Base-by-base conservation (phyloP, 2,329 filamentous ascomycete genomes). In the Dothistroma septosporum region DNA sequence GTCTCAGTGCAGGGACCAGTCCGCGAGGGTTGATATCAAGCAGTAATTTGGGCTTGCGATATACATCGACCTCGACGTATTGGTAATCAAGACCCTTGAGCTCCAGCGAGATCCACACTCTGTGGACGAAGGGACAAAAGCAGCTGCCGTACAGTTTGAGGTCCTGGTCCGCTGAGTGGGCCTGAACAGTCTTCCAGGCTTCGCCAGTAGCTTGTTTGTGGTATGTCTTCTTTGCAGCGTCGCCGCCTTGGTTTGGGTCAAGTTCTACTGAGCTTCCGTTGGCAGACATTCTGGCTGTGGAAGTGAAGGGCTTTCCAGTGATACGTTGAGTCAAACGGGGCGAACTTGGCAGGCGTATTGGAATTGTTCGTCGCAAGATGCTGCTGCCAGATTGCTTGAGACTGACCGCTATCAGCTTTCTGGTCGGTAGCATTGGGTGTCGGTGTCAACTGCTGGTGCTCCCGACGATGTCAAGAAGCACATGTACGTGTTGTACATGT, bases 51-150 rank as follows among this genome's bases (percentile, higher is more conserved):
- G 87, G 89, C 64, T 89, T 89, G 67, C 87, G 85, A 72, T 90
- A 92, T 8, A 90, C 89, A 70, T 95, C 89, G 50, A 91, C 86
- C 75, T 96, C 91, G 68, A 91, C 87, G 75, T 95, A 96, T 72
- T 95, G 90, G 72, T 96, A 96, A 41, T 84, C 78, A 9, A 94
- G 81, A 19, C 85, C 83, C 73, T 94, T 94, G 68, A 87, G 80
- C 74, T 96, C 91, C 37, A 96, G 81, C 0, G 91, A 89, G 65
- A 96, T 94, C 91, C 91, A 96, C 28, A 94, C 89, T 19, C 91
- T 85, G 72, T 95, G 91, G 1, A 91, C 91, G 72, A 93, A 94
- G 28, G 91, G 91, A 70, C 91, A 95, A 74, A 92, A 94, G 73
- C 89, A 92, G 68, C 88, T 89, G 31, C 90, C 90, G 72, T 88